Base-by-base conservation (phyloP, 2,329 filamentous ascomycete genomes). In the Meredithiella fracta region DNA sequence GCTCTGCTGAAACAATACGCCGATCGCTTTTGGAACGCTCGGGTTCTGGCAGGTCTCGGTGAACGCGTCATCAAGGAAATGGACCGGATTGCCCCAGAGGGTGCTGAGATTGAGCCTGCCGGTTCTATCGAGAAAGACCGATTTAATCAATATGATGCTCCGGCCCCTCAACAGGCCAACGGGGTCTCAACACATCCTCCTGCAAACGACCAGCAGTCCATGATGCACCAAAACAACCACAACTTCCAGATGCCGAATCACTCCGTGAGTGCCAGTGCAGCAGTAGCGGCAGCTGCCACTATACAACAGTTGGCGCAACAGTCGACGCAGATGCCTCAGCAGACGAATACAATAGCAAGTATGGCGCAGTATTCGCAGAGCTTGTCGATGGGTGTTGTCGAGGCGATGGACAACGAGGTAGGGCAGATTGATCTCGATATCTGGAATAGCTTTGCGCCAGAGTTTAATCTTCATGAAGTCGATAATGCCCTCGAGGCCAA, bases 1-100 rank as follows among this genome's bases (percentile, higher is more conserved):
- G 68, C 72, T 1, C 68, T 78, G 34, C 66, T 83, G 3, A 70
- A 73, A 22, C 67, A 70, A 14, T 72, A 79, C 55, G 72, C 74
- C n/a, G 70, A 74, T 42, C 72, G 74, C n/a, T 83, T 78, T 63
- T 78, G 74, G 69, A 77, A 74, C 61, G 72, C 77, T 1, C 70
- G 70, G 15, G 72, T 79, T 1, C 76, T 79, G 25, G 74, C 74
- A 0, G 70, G 71, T 0, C 68, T 80, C 17, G 77, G 77, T 1
- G 74, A 78, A 58, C 67, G 75, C 7, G 76, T 80, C 0, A 62
- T 79, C 40, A 69, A 69, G 51, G 76, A 79, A 61, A 77, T 80
- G 72, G 74, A 76, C 61, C 72, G 75, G 47, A 73, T 75, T 0
- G 73, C 73, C 0, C 72, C 68, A 2, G 71, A 68, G 0, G 63